phyloP scores from a whole-genome alignment of 164 flowering plant genomes.

The Malania oleifera region DNA sequence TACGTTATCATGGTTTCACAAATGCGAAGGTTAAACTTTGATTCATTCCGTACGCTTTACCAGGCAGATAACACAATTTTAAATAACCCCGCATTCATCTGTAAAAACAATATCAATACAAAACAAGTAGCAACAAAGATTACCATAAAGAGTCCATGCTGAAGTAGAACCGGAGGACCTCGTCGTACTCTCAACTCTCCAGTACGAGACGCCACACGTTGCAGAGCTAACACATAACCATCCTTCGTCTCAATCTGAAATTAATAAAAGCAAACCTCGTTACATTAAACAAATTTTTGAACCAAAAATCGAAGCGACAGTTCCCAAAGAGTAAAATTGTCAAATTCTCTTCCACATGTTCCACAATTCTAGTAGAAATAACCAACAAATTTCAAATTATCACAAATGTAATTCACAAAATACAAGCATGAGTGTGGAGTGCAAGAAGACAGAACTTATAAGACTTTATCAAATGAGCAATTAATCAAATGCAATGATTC shows the following conservation, averaged over 20 bases:
- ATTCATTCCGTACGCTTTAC: no score
- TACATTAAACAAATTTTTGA: neutral
- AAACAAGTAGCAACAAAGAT: constrained; percentile 1
- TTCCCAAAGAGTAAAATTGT: no score
- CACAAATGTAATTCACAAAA: neutral
- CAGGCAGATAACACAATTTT: no score
- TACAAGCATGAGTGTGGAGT: no score
- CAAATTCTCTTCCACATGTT: no score
- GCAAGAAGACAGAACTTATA: neutral
- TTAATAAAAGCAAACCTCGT: neutral
- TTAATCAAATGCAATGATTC: neutral
- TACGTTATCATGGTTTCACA: no score
- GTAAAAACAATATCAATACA: neutral
- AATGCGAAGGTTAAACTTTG: no score
- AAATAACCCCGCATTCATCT: neutral
- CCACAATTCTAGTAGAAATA: neutral
- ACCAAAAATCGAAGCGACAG: no score
- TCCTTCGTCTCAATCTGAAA: constrained; percentile 69
- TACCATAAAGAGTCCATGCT: constrained; percentile 87
- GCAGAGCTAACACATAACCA: constrained; percentile 68
- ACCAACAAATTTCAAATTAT: neutral
- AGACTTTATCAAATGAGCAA: no score
- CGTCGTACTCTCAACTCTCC: constrained; percentile 16
- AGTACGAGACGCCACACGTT: constrained; percentile 55
- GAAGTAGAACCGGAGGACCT: constrained; percentile 74